These are phyloP conservation scores for Rhinocladiella similis DNA, from an alignment of 2,329 filamentous ascomycete species.

Conservation along the genomic window DNA sequence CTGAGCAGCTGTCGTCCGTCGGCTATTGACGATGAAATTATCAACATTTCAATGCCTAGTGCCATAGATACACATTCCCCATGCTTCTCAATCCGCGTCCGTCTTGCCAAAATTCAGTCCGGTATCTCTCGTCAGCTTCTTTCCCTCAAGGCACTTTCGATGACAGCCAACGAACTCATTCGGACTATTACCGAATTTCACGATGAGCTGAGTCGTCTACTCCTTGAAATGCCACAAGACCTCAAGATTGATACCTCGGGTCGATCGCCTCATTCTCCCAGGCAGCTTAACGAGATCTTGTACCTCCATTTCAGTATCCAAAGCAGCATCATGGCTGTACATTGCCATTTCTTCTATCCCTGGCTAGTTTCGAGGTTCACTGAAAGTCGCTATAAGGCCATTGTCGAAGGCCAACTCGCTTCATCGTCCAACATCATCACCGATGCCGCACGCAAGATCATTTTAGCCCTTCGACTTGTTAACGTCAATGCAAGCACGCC, in stretches of 20 bases:
- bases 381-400: not conserved
- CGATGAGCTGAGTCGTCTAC: constrained; percentile 3
- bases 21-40: constrained; percentile 10
- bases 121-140: constrained; percentile 4
- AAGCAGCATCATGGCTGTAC: constrained; percentile 11
- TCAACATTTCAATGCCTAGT: not conserved
- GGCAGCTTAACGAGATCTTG: constrained; percentile 1
- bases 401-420: constrained; percentile 1
- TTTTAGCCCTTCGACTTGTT: constrained; percentile 9
- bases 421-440: constrained; percentile 3
- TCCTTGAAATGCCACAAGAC: constrained; percentile 2
- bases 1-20: constrained; percentile 1
- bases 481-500: constrained; percentile 3
- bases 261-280: not conserved
- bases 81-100: not conserved
- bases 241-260: constrained; percentile 4
- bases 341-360: constrained; percentile 18
- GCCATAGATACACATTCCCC: not conserved
- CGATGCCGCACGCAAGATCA: constrained; percentile 13
- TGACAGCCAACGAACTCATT: constrained; percentile 7
- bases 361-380: constrained; percentile 6
- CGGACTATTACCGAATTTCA: constrained; percentile 1
- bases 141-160: constrained; percentile 6
- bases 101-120: constrained; percentile 3
- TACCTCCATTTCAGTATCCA: constrained; percentile 14